Evolutionary conservation across 2,329 filamentous ascomycete species (phyloP).

Genomic region (Phyllosticta citriasiana): DNA sequence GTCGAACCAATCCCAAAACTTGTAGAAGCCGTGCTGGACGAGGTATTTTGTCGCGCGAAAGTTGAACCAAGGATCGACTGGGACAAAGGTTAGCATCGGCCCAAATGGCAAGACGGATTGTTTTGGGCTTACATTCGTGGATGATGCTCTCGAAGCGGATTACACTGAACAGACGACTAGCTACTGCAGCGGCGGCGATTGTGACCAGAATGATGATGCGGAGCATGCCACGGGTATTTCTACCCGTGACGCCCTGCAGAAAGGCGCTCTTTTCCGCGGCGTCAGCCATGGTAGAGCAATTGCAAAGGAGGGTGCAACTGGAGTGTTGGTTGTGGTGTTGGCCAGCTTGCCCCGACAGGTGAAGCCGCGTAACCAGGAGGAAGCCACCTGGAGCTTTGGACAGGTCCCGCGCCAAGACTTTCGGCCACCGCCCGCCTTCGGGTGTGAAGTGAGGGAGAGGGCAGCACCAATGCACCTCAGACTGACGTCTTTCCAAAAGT

Average conservation of each 20-base stretch:
- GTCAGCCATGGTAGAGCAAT: slow-evolving; percentile 25
- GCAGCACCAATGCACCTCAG: neutral
- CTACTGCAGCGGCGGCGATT: slow-evolving; percentile 84
- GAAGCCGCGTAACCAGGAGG: slow-evolving; percentile 8
- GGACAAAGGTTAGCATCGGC: slow-evolving; percentile 16
- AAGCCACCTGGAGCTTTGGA: slow-evolving; percentile 7
- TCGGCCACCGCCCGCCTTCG: neutral
- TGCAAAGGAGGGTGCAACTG: neutral
- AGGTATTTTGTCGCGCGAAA: slow-evolving; percentile 98
- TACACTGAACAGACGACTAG: slow-evolving; percentile 93
- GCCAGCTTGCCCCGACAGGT: slow-evolving; percentile 3
- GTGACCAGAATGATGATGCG: slow-evolving; percentile 81
- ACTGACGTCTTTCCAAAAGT: neutral
- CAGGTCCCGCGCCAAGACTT: slow-evolving; percentile 9
- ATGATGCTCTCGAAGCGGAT: slow-evolving; percentile 99
- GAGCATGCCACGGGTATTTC: slow-evolving; percentile 75
- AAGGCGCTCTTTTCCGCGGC: slow-evolving; percentile 38
- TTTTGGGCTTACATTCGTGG: slow-evolving; percentile 79
- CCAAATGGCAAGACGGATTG: neutral
- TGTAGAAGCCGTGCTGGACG: slow-evolving; percentile 93
- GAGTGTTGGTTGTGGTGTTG: slow-evolving; percentile 3
- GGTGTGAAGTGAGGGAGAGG: too few species aligned
- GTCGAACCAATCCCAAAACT: slow-evolving; percentile 99
- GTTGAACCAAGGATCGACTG: slow-evolving; percentile 99
- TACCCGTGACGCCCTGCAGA: slow-evolving; percentile 67